These are phyloP conservation scores for Prunus armeniaca DNA, from an alignment of 306 rosid species.

Conservation along the genomic window DNA sequence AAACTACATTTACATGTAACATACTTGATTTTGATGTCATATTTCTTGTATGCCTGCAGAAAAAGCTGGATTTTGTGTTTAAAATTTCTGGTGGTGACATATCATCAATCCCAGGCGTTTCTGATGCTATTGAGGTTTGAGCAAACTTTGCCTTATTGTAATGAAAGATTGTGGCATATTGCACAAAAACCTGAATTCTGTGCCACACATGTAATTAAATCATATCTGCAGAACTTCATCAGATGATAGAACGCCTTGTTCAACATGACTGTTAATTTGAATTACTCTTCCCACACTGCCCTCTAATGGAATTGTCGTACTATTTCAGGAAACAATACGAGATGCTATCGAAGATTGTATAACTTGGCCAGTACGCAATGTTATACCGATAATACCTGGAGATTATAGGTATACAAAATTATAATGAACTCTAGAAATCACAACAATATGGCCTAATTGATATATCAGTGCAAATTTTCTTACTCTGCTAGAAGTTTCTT, in stretches of 20 bases:
- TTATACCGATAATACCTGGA: conserved; percentile 79
- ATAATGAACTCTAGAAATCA: not conserved
- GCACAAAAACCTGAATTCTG: no score
- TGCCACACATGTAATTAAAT: no score
- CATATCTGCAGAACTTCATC: no score
- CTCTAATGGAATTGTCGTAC: conserved; percentile 1
- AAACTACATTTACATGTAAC: not conserved
- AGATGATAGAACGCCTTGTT: no score
- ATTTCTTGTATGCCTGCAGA: conserved; percentile 44
- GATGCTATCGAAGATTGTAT: conserved; percentile 91
- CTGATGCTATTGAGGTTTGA: conserved; percentile 83
- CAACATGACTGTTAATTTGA: no score
- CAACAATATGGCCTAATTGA: no score
- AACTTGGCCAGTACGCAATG: conserved; percentile 87
- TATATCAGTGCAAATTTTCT: no score
- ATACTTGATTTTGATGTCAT: not conserved
- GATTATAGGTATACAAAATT: conserved; percentile 68
- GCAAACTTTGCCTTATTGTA: conserved; percentile 7
- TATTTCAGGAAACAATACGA: conserved; percentile 73
- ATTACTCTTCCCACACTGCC: not conserved
- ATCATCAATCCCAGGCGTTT: conserved; percentile 77
- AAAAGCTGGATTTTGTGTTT: conserved; percentile 84
- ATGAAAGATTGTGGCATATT: not conserved
- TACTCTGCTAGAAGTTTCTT: not conserved
- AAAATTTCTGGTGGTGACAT: conserved; percentile 79